A percentile compares a stretch with the other conserved stretches of the same genome.
Evolutionary conservation across 768 basidiomycete species (phyloP).

Genomic region (Artomyces pyxidatus): DNA sequence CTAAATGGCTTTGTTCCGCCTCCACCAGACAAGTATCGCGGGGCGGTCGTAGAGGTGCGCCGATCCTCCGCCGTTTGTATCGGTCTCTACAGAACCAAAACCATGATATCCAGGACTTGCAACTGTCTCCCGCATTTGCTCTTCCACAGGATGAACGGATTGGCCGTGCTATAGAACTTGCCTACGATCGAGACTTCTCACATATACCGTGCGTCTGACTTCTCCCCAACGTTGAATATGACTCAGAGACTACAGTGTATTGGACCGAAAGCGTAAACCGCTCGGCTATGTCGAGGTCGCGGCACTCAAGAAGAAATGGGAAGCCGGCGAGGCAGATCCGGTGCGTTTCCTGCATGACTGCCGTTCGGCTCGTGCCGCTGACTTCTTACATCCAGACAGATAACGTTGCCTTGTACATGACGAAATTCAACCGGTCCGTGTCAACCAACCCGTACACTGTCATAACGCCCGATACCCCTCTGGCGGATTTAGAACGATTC

Average conservation of each 20-base stretch:
- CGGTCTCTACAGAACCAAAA: constrained; percentile 2
- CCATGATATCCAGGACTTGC: constrained; percentile 47
- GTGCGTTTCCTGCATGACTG: constrained; percentile 35
- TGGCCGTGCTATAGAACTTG: constrained; percentile 71
- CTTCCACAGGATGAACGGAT: constrained; percentile 66
- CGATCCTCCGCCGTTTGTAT: not conserved
- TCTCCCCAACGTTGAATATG: not conserved
- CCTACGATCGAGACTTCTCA: constrained; percentile 92
- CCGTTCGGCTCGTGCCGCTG: not conserved
- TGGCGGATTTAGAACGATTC: constrained; percentile 79
- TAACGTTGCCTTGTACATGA: constrained; percentile 63
- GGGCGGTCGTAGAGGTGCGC: constrained; percentile 83
- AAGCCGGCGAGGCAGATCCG: constrained; percentile 60
- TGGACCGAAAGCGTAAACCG: constrained; percentile 63
- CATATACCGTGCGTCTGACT: constrained; percentile 66
- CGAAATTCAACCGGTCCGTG: constrained; percentile 58
- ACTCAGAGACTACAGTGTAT: constrained; percentile 41
- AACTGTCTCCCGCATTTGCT: constrained; percentile 82
- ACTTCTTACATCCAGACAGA: constrained; percentile 44
- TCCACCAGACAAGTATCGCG: constrained; percentile 60
- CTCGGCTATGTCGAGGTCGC: constrained; percentile 82
- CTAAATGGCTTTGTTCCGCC: not conserved
- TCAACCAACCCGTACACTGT: constrained; percentile 58
- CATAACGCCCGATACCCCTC: constrained; percentile 73
- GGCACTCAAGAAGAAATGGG: constrained; percentile 68